A percentile compares a stretch with the other conserved stretches of the same genome.
Evolutionary conservation across 257 asterid species (phyloP).

Genomic region (Solanum pimpinellifolium): DNA sequence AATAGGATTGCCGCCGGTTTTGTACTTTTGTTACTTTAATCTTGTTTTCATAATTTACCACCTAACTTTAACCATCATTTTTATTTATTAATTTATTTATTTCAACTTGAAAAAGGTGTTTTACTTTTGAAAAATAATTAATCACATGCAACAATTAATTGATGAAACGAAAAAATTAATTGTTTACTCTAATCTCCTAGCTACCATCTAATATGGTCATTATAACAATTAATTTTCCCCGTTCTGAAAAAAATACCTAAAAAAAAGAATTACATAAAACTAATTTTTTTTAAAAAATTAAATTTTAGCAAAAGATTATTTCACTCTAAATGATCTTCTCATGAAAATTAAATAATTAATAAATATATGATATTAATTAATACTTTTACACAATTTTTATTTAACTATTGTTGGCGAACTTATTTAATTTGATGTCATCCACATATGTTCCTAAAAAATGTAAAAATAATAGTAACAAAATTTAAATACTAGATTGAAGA

Average conservation of each 20-base stretch:
- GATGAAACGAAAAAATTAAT: neutral
- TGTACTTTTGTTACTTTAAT: neutral
- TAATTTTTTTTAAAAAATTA: too few species aligned
- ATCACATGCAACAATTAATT: neutral
- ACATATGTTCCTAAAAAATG: neutral
- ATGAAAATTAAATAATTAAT: too few species aligned
- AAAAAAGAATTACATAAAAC: too few species aligned
- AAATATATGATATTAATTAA: too few species aligned
- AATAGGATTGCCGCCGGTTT: neutral
- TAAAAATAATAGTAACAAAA: neutral
- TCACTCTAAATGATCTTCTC: too few species aligned
- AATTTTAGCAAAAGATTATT: too few species aligned
- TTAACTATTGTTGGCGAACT: neutral
- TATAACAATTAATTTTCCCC: too few species aligned
- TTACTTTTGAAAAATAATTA: neutral
- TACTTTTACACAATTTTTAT: neutral
- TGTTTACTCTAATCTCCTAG: neutral
- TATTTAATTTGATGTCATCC: neutral
- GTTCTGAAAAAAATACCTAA: too few species aligned
- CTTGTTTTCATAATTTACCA: neutral
- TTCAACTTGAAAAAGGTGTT: neutral
- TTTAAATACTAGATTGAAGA: neutral
- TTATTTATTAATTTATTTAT: too few species aligned
- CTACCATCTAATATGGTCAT: neutral
- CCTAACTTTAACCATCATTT: neutral